A percentile compares a stretch with the other conserved stretches of the same genome.
These are phyloP conservation scores for Pyropia yezoensis DNA, from an alignment of 23 red algal species.

Conservation along the genomic window DNA sequence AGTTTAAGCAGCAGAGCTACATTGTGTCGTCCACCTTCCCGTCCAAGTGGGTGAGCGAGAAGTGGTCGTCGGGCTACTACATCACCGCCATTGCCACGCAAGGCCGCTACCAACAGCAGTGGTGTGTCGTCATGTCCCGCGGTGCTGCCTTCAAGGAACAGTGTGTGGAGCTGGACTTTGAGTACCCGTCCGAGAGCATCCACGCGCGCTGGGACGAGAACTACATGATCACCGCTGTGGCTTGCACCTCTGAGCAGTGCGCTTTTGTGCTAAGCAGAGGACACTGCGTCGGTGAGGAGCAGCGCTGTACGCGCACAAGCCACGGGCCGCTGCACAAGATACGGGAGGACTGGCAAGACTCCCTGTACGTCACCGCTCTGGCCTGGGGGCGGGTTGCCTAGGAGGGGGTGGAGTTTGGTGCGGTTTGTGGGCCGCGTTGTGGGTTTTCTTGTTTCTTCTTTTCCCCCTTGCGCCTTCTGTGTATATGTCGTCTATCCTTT, in stretches of 20 bases:
- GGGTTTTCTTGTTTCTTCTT: too few relatives aligned
- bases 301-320: slow-evolving; percentile 89
- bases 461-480: too few relatives aligned
- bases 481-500: too few relatives aligned
- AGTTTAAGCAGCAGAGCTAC: slow-evolving; percentile 97
- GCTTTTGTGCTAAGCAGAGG: slow-evolving; percentile 93
- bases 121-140: slow-evolving; percentile 93
- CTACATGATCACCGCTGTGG: slow-evolving; percentile 93
- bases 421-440: too few relatives aligned
- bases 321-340: slow-evolving; percentile 97
- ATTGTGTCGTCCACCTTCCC: slow-evolving; percentile 97
- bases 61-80: slow-evolving; percentile 89
- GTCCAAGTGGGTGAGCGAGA: slow-evolving; percentile 97
- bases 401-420: not conserved
- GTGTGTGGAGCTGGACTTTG: slow-evolving; percentile 92
- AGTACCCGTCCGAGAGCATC: slow-evolving; percentile 89
- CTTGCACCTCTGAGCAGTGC: slow-evolving; percentile 80
- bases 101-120: slow-evolving; percentile 86
- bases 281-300: slow-evolving; percentile 84
- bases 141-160: slow-evolving; percentile 93
- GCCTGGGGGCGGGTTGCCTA: slow-evolving; percentile 86
- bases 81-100: slow-evolving; percentile 92
- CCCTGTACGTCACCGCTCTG: slow-evolving; percentile 72
- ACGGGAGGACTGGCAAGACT: slow-evolving; percentile 95
- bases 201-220: slow-evolving; percentile 97